phyloP scores from a whole-genome alignment of 306 rosid genomes.

The Abrus pulchellus region DNA sequence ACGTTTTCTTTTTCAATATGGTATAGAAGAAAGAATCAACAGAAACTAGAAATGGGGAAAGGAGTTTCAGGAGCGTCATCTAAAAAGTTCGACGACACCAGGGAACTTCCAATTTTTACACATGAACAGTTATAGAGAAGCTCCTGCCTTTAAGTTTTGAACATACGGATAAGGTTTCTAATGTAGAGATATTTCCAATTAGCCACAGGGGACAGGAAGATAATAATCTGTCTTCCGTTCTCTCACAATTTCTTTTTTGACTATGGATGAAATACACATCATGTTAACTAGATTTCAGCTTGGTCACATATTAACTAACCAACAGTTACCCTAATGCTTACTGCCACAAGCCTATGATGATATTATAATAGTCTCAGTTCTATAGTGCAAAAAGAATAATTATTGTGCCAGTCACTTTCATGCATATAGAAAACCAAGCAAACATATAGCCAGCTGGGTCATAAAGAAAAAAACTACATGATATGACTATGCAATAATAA shows the following conservation, averaged over 20 bases:
- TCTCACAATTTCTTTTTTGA: neutral
- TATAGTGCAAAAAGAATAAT: constrained; percentile 10
- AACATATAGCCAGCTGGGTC: constrained; percentile 24
- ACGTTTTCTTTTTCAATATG: constrained; percentile 9
- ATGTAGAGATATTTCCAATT: constrained; percentile 8
- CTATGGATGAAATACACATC: constrained; percentile 22
- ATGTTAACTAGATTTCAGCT: constrained; percentile 20
- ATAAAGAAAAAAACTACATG: constrained; percentile 18
- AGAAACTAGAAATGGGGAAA: constrained; percentile 8
- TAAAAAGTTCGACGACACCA: neutral
- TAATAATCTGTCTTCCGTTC: neutral
- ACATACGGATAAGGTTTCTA: constrained; percentile 23
- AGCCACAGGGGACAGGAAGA: constrained; percentile 29
- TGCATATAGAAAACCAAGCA: constrained; percentile 30
- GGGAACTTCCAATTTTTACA: constrained; percentile 12
- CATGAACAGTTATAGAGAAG: constrained; percentile 24
- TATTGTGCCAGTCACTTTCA: constrained; percentile 28
- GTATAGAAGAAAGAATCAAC: constrained; percentile 28
- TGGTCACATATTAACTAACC: constrained; percentile 5
- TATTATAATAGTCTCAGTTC: neutral
- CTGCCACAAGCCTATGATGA: neutral
- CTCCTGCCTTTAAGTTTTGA: constrained; percentile 12
- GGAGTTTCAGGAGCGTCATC: constrained; percentile 25
- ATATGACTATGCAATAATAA: constrained; percentile 13
- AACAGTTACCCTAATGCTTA: neutral